A percentile compares a stretch with the other conserved stretches of the same genome.
phyloP scores from a whole-genome alignment of 2,329 filamentous ascomycete genomes.

The Exophiala dermatitidis region DNA sequence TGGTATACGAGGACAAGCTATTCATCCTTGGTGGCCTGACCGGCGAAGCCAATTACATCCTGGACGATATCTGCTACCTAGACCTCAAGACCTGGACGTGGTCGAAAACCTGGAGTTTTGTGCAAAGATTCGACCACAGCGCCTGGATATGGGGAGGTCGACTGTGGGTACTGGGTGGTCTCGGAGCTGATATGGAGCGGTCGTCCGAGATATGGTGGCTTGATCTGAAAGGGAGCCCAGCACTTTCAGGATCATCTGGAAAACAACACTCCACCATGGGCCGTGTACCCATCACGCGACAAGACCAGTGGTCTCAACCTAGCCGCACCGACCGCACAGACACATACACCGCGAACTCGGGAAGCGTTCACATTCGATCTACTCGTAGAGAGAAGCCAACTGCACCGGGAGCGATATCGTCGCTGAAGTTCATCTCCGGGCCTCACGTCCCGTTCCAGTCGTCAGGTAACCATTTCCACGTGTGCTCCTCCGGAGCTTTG shows the following conservation, averaged over 20 bases:
- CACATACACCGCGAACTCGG: conserved; percentile 66
- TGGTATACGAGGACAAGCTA: conserved; percentile 91
- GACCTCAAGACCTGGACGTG: conserved; percentile 97
- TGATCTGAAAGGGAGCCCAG: conserved; percentile 82
- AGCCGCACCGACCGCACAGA: conserved; percentile 34
- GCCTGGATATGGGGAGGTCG: conserved; percentile 88
- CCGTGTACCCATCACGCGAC: conserved; percentile 25
- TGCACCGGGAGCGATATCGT: conserved; percentile 82
- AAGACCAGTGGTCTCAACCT: conserved; percentile 36
- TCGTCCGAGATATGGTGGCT: conserved; percentile 96
- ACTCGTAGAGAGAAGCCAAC: conserved; percentile 45
- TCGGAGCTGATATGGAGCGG: conserved; percentile 95
- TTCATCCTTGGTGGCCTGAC: conserved; percentile 96
- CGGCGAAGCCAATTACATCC: conserved; percentile 80
- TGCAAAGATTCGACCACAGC: conserved; percentile 88
- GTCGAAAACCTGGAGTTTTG: conserved; percentile 94
- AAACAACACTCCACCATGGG: conserved; percentile 20
- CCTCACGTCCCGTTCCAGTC: conserved; percentile 80
- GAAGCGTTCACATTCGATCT: conserved; percentile 52
- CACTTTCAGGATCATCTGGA: conserved; percentile 50
- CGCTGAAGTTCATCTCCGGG: conserved; percentile 81
- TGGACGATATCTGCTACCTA: conserved; percentile 94
- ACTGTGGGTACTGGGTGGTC: conserved; percentile 92
- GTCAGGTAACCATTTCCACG: conserved; percentile 88
- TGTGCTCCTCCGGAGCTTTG: conserved; percentile 85